Evolutionary conservation across 371 early-diverging fungal species (phyloP), one percentile per base, ranked within the genome.

Genomic region (Mortierella polycephala): DNA sequence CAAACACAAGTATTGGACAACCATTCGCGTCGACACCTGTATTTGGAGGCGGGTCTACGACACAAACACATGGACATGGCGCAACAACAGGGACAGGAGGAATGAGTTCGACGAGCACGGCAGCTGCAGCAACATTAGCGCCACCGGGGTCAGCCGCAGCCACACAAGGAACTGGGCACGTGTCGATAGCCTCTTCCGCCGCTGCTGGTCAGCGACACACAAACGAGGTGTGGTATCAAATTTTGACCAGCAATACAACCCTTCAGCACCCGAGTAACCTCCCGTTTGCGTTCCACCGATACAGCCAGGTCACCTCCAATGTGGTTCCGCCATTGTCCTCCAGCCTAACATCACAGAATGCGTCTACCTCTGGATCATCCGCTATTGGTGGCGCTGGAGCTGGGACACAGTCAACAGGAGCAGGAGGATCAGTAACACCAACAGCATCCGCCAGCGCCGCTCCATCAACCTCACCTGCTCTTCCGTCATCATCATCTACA

Each of bases 221-320:
- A 23, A 79, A 65, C 53, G 79, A 79, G 41, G 59, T 79, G 18
- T 72, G 69, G 72, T 72, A 69, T 9, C 72, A 64, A 44, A 62
- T 73, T 11, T 47, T 79, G 30, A 45, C 69, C 62, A 68, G 67
- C 54, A 71, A 50, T 47, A 30, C 62, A 0, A 23, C 21, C 20
- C 30, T 57, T 0, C 62, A 68, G 47, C 69, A 72, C 40, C 13
- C 69, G 9, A 50, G 55, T 58, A 60, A 23, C 41, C 47, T 72
- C 20, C 79, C 79, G 4, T 72, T 79, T 39, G 79, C 73, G 21
- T 79, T 79, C 16, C 79, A 79, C 62, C 42, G 69, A 41, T 53
- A 72, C 12, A 57, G 57, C 14, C 64, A 64, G 10, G n/a, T 46
- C 14, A 57, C 69, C 2, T 41, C 67, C 18, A 54, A 14, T 10